Conservation (phyloP, 1,284 basidiomycete species). For the Ceratobasidium sp. region DNA sequence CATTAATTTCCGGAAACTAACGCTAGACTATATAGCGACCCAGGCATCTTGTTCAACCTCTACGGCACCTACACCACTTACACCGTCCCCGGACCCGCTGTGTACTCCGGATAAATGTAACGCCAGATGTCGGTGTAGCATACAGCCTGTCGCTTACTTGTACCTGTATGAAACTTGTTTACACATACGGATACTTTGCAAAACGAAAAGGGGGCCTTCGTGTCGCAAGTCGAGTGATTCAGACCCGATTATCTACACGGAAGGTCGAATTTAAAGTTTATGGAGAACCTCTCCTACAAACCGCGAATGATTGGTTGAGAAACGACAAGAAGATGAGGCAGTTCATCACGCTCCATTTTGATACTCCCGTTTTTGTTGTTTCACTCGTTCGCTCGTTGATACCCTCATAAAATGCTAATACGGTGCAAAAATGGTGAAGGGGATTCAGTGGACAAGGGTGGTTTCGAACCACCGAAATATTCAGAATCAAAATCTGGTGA, state of each 20-base stretch:
- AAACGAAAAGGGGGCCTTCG: neutral
- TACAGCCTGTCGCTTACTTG: neutral
- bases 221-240: too few relatives aligned
- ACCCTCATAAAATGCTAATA: too few relatives aligned
- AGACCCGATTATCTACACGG: too few relatives aligned
- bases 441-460: slow-evolving; percentile 18
- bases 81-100: slow-evolving; percentile 59
- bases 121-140: neutral
- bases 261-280: too few relatives aligned
- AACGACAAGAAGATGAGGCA: too few relatives aligned
- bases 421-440: neutral
- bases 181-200: neutral
- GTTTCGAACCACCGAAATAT: slow-evolving; percentile 10
- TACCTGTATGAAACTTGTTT: neutral
- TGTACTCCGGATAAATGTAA: slow-evolving; percentile 40
- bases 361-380: too few relatives aligned
- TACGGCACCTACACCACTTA: slow-evolving; percentile 56
- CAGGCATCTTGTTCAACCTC: slow-evolving; percentile 50
- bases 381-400: too few relatives aligned
- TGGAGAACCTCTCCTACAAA: too few relatives aligned
- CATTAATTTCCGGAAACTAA: too few relatives aligned
- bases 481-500: neutral
- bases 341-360: too few relatives aligned
- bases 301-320: too few relatives aligned
- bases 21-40: slow-evolving; percentile 21